These are phyloP conservation scores for Neurospora sp. DNA, from an alignment of 495 filamentous ascomycete genomes.

Conservation along the genomic window DNA sequence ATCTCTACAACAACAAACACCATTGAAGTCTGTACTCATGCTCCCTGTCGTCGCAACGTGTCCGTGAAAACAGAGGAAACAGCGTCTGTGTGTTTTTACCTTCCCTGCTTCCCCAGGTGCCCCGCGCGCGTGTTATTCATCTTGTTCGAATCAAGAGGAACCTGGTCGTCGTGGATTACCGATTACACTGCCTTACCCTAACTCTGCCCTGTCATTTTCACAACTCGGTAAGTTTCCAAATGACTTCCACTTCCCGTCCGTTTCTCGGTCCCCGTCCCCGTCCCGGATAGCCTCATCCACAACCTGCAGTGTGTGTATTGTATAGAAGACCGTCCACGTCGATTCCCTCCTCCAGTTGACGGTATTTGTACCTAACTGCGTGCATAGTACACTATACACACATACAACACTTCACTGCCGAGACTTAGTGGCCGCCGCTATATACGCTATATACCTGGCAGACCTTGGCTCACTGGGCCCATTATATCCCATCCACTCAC, in stretches of 20 bases:
- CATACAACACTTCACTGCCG: not conserved
- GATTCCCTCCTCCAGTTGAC: not conserved
- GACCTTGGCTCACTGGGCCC: not conserved
- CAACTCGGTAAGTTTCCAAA: not conserved
- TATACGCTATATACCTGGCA: not conserved
- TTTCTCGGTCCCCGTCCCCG: not conserved
- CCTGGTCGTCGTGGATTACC: not conserved
- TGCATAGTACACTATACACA: not conserved
- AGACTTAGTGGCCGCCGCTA: not conserved
- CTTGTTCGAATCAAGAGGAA: not conserved
- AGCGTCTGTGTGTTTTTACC: not conserved
- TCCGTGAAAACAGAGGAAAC: not conserved
- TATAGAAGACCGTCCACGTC: not conserved
- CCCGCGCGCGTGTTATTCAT: not conserved
- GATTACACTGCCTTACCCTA: not conserved
- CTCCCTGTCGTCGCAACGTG: not conserved
- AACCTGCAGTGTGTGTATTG: not conserved
- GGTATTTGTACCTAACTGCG: not conserved
- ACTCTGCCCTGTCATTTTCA: not conserved
- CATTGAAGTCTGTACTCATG: not conserved
- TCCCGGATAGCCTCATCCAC: not conserved
- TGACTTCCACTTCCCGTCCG: not conserved
- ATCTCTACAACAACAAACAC: not conserved
- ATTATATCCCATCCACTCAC: not conserved
- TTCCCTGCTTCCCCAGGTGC: not conserved